phyloP scores from a whole-genome alignment of 2,329 filamentous ascomycete species.

The Peltaster fructicola region DNA sequence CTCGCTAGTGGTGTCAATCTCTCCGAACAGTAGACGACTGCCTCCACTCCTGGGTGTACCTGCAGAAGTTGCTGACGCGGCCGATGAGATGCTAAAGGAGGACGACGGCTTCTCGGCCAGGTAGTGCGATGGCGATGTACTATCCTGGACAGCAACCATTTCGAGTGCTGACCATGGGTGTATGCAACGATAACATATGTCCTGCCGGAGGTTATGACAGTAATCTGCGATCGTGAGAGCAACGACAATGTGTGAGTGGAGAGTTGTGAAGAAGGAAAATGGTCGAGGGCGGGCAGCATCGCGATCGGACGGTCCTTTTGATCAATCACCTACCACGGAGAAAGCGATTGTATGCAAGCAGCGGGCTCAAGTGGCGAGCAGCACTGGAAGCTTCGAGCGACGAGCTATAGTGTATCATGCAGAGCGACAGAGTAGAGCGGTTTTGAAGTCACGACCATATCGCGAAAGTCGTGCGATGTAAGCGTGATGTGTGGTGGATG shows the following conservation, averaged over 20 bases:
- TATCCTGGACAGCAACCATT: constrained; percentile 2
- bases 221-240: too few relatives aligned
- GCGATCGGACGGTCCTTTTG: constrained; percentile 4
- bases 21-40: constrained; percentile 28
- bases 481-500: constrained; percentile 15
- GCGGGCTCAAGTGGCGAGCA: too few relatives aligned
- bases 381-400: too few relatives aligned
- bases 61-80: constrained; percentile 18
- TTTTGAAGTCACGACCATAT: constrained; percentile 16
- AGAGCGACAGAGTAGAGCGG: too few relatives aligned
- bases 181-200: too few relatives aligned
- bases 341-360: too few relatives aligned
- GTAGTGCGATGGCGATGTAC: too few relatives aligned
- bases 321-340: constrained; percentile 1
- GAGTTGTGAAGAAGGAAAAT: constrained; percentile 4
- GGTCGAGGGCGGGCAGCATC: constrained; percentile 8
- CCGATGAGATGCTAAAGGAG: constrained; percentile 16
- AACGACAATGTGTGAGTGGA: constrained; percentile 5
- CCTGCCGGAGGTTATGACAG: too few relatives aligned
- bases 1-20: constrained; percentile 28
- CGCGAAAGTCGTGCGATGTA: constrained; percentile 17
- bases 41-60: constrained; percentile 20
- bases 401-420: constrained; percentile 1
- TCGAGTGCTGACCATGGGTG: too few relatives aligned
- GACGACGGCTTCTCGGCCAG: constrained; percentile 18